Percentiles rank a stretch among this genome's conserved stretches.
Evolutionary conservation across 495 filamentous ascomycete genomes (phyloP).

Genomic region (Neurospora pannonica): DNA sequence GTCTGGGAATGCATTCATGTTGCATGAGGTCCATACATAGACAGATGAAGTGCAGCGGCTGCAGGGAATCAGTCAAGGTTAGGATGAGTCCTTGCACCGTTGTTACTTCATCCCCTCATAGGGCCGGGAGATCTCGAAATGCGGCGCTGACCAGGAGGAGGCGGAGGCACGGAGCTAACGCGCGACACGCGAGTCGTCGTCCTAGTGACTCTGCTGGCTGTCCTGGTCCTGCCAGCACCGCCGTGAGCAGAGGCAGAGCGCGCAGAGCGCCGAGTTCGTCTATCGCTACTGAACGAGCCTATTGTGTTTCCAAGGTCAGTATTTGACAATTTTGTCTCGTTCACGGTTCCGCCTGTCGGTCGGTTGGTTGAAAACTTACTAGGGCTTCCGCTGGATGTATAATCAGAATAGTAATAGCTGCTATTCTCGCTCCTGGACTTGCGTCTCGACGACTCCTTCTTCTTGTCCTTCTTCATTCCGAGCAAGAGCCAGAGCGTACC

Average conservation of each 20-base stretch:
- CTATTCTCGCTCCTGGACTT: conserved; percentile 40
- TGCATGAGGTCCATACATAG: not conserved
- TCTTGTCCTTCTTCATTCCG: conserved; percentile 63
- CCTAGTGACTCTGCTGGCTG: conserved; percentile 18
- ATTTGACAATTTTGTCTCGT: not conserved
- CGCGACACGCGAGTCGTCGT: conserved; percentile 24
- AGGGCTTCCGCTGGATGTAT: conserved; percentile 35
- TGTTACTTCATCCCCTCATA: conserved; percentile 7
- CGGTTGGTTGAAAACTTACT: conserved; percentile 31
- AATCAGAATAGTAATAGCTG: conserved; percentile 39
- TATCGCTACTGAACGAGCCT: conserved; percentile 35
- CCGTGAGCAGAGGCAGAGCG: not conserved
- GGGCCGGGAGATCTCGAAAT: conserved; percentile 9
- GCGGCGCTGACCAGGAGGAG: conserved; percentile 6
- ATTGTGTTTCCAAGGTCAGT: conserved; percentile 4
- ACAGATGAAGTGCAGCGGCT: not conserved
- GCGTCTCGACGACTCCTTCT: conserved; percentile 29
- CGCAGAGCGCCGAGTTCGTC: conserved; percentile 20
- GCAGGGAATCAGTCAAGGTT: not conserved
- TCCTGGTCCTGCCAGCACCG: conserved; percentile 7
- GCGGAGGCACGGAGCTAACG: conserved; percentile 3
- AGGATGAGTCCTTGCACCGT: too few species aligned
- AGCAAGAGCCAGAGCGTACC: conserved; percentile 61
- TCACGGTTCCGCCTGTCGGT: conserved; percentile 13
- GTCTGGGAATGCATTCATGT: too few species aligned